phyloP scores from a whole-genome alignment of 768 basidiomycete species.

The Lentinula edodes region DNA sequence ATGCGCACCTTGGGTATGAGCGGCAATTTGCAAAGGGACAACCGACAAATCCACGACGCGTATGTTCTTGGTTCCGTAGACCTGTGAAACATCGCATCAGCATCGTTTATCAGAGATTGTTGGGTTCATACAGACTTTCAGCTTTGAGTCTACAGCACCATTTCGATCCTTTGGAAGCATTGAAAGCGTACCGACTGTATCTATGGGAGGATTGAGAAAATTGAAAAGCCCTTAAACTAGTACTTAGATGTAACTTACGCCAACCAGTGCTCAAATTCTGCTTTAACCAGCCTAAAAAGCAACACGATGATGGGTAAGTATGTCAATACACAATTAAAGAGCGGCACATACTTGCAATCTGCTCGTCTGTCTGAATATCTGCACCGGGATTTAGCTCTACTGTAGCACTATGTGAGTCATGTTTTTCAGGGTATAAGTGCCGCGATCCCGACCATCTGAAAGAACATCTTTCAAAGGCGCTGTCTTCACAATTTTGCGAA shows the following conservation, averaged over 20 bases:
- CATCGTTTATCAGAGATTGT: slow-evolving; percentile 15
- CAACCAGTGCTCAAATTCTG: slow-evolving; percentile 18
- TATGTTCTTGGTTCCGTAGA: slow-evolving; percentile 54
- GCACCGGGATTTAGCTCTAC: slow-evolving; percentile 30
- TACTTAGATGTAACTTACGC: slow-evolving; percentile 13
- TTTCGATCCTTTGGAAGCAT: slow-evolving; percentile 48
- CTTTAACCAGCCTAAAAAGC: slow-evolving; percentile 12
- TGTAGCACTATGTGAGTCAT: not conserved
- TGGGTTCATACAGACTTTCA: slow-evolving; percentile 27
- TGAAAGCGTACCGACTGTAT: slow-evolving; percentile 42
- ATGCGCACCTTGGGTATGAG: slow-evolving; percentile 38
- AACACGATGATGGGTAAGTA: not conserved
- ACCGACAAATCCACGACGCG: slow-evolving; percentile 52
- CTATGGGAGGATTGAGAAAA: slow-evolving; percentile 17
- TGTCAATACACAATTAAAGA: not conserved
- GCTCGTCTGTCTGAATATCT: slow-evolving; percentile 22
- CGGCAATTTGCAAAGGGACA: slow-evolving; percentile 44
- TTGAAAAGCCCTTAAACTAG: slow-evolving; percentile 15
- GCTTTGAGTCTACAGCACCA: slow-evolving; percentile 44
- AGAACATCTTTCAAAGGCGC: slow-evolving; percentile 19
- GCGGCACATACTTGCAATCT: slow-evolving; percentile 22
- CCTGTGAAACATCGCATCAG: slow-evolving; percentile 11
- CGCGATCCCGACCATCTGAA: not conserved
- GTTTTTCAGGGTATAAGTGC: not conserved
- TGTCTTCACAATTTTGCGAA: slow-evolving; percentile 17